phyloP scores from a whole-genome alignment of 2,329 filamentous ascomycete species.

The Lecanicillium sp. region DNA sequence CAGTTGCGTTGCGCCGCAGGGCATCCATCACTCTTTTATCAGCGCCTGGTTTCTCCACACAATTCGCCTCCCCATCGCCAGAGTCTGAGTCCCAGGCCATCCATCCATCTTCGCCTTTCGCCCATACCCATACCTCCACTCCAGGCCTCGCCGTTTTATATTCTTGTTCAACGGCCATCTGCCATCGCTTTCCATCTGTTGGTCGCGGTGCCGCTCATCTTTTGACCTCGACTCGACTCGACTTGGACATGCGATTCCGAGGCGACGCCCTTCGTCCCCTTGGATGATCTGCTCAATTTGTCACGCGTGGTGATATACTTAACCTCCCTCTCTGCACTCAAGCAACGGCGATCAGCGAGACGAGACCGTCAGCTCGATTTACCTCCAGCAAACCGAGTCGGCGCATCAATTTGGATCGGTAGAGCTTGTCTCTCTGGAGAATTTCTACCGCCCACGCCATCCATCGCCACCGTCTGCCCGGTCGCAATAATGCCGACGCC shows the following conservation, averaged over 20 bases:
- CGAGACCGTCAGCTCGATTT: neutral
- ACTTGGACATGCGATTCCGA: constrained; percentile 15
- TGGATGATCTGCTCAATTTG: constrained; percentile 6
- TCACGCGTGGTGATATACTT: constrained; percentile 9
- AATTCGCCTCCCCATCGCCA: constrained; percentile 9
- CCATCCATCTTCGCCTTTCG: constrained; percentile 5
- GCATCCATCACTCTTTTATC: neutral
- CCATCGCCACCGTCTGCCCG: constrained; percentile 13
- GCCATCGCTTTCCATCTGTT: constrained; percentile 1
- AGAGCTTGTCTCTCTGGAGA: neutral
- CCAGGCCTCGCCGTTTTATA: neutral
- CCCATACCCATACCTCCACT: neutral
- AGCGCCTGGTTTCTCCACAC: constrained; percentile 11
- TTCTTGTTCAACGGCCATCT: neutral
- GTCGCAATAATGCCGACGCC: constrained; percentile 38
- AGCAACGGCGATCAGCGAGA: neutral
- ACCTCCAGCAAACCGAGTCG: neutral
- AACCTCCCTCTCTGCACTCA: neutral
- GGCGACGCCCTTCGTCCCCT: constrained; percentile 3
- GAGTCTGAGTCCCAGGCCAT: too few species aligned
- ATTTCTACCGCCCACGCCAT: constrained; percentile 15
- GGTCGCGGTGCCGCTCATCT: neutral
- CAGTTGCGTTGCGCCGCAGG: constrained; percentile 2
- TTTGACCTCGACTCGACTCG: neutral
- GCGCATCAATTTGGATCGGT: neutral